Conservation (phyloP, 306 rosid species). For the Dalbergia oliveri region DNA sequence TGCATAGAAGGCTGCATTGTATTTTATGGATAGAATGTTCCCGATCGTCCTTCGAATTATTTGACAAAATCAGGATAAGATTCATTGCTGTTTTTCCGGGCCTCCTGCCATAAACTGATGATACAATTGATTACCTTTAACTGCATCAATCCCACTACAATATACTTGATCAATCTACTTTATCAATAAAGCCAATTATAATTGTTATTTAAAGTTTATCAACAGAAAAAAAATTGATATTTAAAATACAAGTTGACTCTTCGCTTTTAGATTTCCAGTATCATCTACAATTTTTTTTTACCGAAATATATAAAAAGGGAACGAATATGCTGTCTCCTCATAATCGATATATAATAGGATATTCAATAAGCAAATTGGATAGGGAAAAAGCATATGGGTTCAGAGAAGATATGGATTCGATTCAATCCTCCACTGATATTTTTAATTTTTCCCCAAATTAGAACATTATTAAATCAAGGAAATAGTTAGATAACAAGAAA, state of each 20-base stretch:
- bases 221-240: background rate
- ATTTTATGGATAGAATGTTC: background rate
- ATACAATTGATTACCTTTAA: slow-evolving; percentile 14
- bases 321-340: slow-evolving; percentile 31
- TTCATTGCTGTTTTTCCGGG: background rate
- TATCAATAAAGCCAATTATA: slow-evolving; percentile 26
- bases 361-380: slow-evolving; percentile 18
- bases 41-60: background rate
- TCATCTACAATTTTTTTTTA: background rate
- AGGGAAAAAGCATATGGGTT: background rate
- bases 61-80: background rate
- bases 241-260: slow-evolving; percentile 35
- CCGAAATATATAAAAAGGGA: background rate
- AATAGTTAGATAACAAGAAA: no score
- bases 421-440: background rate
- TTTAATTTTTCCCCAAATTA: no score
- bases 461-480: no score
- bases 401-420: background rate
- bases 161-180: slow-evolving; percentile 4
- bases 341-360: slow-evolving; percentile 7
- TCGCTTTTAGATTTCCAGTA: background rate
- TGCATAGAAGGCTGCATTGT: background rate
- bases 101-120: background rate
- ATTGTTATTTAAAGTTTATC: no score
- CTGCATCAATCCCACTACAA: background rate